Evolutionary conservation across 2,329 filamentous ascomycete species (phyloP).

Genomic region (Penicillium sp.): DNA sequence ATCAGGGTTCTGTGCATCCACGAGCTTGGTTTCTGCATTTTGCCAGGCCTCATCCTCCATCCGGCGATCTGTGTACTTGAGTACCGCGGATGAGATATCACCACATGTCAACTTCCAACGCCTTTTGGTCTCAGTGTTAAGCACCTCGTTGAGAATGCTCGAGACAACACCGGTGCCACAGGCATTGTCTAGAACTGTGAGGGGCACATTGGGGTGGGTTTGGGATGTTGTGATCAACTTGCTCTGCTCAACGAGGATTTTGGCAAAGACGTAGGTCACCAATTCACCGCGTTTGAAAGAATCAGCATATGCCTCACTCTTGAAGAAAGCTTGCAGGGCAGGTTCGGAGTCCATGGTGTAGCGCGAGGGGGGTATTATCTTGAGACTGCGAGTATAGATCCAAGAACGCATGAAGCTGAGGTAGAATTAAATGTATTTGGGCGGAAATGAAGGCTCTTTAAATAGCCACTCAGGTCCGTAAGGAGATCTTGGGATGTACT

Average conservation of each 20-base stretch:
- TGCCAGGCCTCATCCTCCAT: constrained; percentile 49
- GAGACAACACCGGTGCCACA: constrained; percentile 57
- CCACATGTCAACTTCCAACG: constrained; percentile 53
- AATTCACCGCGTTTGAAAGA: constrained; percentile 33
- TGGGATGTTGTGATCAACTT: constrained; percentile 22
- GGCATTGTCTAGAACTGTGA: constrained; percentile 54
- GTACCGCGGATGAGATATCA: constrained; percentile 49
- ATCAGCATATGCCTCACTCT: constrained; percentile 22
- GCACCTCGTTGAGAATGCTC: constrained; percentile 44
- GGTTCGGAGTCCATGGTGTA: constrained; percentile 8
- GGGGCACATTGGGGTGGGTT: constrained; percentile 17
- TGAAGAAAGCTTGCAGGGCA: constrained; percentile 12
- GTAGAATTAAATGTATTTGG: neutral
- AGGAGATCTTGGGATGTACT: neutral
- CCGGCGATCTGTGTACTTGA: constrained; percentile 45
- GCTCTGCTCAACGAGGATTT: constrained; percentile 31
- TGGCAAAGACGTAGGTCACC: constrained; percentile 33
- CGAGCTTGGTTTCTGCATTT: constrained; percentile 45
- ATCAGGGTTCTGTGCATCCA: constrained; percentile 53
- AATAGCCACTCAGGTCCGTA: neutral
- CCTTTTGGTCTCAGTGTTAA: constrained; percentile 43
- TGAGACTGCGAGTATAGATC: no score
- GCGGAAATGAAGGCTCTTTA: neutral
- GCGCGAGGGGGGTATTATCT: neutral
- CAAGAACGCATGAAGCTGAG: neutral